Percentiles rank a stretch among this genome's conserved stretches.
phyloP scores from a whole-genome alignment of 352 stramenopile species.

The Elongisporangium undulatum region DNA sequence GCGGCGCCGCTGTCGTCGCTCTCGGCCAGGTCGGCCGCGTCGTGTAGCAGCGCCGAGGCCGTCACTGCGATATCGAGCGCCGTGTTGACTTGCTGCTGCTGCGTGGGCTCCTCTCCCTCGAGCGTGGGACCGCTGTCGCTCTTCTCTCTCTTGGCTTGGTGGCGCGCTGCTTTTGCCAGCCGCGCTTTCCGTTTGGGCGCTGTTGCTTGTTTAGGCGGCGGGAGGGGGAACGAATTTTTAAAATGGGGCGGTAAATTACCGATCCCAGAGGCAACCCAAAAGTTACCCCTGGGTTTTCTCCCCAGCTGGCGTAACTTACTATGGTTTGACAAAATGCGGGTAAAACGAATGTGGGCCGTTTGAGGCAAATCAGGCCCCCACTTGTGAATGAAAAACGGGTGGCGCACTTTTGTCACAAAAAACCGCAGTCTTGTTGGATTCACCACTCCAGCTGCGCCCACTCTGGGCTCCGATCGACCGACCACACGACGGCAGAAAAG shows the following conservation, averaged over 20 bases:
- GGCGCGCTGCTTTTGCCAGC: constrained; percentile 2
- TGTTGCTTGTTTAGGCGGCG: neutral
- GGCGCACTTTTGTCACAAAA: neutral
- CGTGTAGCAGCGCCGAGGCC: constrained; percentile 15
- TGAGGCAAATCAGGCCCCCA: neutral
- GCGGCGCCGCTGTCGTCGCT: constrained; percentile 3
- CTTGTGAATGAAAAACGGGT: neutral
- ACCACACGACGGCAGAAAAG: neutral
- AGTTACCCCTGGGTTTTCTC: neutral
- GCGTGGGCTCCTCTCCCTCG: constrained; percentile 2
- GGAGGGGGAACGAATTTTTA: neutral
- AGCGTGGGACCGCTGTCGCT: neutral
- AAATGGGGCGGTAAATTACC: neutral
- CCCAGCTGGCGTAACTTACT: neutral
- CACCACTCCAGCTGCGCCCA: neutral
- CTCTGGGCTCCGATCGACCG: neutral
- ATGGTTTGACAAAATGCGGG: neutral
- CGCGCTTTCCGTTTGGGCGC: neutral
- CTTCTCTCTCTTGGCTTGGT: constrained; percentile 12
- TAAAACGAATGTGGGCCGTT: neutral
- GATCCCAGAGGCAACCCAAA: neutral
- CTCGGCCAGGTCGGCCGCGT: constrained; percentile 1
- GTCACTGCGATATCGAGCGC: constrained; percentile 30
- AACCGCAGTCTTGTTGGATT: neutral
- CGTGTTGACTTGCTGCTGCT: constrained; percentile 20